Conservation (phyloP, 352 stramenopile genomes). For the Pseudoperonospora humuli region DNA sequence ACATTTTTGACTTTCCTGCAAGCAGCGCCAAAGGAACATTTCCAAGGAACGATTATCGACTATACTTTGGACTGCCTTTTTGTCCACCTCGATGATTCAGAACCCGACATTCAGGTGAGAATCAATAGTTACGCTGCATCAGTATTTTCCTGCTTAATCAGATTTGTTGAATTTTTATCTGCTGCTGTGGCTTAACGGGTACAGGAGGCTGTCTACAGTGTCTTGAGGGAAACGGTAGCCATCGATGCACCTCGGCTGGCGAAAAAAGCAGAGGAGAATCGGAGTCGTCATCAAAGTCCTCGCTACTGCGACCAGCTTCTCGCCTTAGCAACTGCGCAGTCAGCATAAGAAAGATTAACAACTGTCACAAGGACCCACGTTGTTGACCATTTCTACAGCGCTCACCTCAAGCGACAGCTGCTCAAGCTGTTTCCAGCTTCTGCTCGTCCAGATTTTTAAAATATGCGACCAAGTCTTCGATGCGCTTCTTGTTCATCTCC, state of each 20-base stretch:
- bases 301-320: slow-evolving; percentile 67
- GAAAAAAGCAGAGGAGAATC: slow-evolving; percentile 75
- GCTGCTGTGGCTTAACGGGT: slow-evolving; percentile 4
- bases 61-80: slow-evolving; percentile 88
- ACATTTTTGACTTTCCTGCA: slow-evolving; percentile 85
- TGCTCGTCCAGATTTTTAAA: slow-evolving; percentile 57
- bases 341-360: slow-evolving; percentile 14
- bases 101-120: slow-evolving; percentile 73
- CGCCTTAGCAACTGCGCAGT: slow-evolving; percentile 27
- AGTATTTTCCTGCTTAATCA: background rate
- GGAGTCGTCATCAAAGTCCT: slow-evolving; percentile 58
- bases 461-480: slow-evolving; percentile 51
- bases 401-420: background rate
- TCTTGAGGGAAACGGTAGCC: slow-evolving; percentile 55
- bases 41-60: slow-evolving; percentile 85
- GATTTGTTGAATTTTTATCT: background rate
- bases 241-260: slow-evolving; percentile 49
- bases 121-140: background rate
- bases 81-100: slow-evolving; percentile 87
- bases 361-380: background rate
- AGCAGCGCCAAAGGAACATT: slow-evolving; percentile 76
- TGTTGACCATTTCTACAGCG: background rate
- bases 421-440: slow-evolving; percentile 37
- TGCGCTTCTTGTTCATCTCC: slow-evolving; percentile 36
- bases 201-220: slow-evolving; percentile 58